Evolutionary conservation across 345 rosid species (phyloP).

Genomic region (Eucalyptus guilfoylei): DNA sequence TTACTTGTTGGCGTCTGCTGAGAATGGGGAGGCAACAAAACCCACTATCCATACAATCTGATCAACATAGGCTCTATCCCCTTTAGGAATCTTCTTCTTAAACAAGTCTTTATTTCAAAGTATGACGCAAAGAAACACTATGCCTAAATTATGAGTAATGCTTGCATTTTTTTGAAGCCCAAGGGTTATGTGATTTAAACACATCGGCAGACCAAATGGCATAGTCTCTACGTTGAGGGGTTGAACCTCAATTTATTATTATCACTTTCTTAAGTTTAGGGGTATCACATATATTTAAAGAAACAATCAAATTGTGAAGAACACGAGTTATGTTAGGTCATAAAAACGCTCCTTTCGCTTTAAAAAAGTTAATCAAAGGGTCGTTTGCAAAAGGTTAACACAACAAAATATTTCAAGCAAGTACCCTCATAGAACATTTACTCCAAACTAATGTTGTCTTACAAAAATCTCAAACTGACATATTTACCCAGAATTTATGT

Average conservation of each 20-base stretch:
- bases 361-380: not conserved
- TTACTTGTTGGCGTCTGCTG: not conserved
- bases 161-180: not conserved
- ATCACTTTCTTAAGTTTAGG: no score
- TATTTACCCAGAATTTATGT: no score
- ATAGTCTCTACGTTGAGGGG: no score
- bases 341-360: not conserved
- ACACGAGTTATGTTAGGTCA: not conserved
- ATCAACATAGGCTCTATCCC: not conserved
- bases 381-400: not conserved
- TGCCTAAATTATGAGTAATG: not conserved
- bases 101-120: not conserved
- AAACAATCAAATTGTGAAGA: not conserved
- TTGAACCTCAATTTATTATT: no score
- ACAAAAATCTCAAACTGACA: not conserved
- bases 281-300: no score
- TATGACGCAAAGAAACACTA: not conserved
- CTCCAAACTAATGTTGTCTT: not conserved
- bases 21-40: not conserved
- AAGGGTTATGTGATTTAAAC: not conserved
- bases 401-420: not conserved
- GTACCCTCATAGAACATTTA: not conserved
- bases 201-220: not conserved
- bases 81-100: not conserved
- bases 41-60: not conserved